A percentile compares a stretch with the other conserved stretches of the same genome.
phyloP scores from a whole-genome alignment of 768 basidiomycete genomes.

The Galerina sulciceps region DNA sequence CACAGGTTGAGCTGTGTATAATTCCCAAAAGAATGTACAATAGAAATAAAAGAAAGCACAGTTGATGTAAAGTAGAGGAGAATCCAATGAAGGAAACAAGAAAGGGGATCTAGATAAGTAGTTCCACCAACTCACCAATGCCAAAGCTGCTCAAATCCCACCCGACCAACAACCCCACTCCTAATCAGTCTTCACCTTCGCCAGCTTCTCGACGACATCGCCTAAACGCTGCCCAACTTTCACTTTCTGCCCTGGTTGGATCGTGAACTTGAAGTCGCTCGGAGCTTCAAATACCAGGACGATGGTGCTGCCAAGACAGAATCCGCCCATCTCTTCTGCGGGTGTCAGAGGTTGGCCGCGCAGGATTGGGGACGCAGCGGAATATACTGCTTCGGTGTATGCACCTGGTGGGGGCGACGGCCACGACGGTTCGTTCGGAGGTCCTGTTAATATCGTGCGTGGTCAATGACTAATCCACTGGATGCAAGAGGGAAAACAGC shows the following conservation, averaged over 20 bases:
- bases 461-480: too few relatives aligned
- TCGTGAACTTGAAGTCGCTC: constrained; percentile 73
- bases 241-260: constrained; percentile 81
- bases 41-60: background rate
- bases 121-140: background rate
- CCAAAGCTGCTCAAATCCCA: background rate
- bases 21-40: background rate
- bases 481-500: too few relatives aligned
- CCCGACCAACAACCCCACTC: background rate
- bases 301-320: constrained; percentile 93
- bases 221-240: constrained; percentile 87
- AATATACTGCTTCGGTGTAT: constrained; percentile 92
- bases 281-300: constrained; percentile 98
- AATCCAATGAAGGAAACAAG: background rate
- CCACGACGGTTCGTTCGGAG: constrained; percentile 90
- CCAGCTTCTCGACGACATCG: constrained; percentile 43
- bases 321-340: constrained; percentile 98
- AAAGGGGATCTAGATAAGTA: background rate
- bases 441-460: too few relatives aligned
- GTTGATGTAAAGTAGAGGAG: background rate
- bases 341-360: constrained; percentile 85
- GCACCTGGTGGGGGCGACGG: constrained; percentile 78
- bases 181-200: constrained; percentile 24
- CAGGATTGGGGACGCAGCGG: constrained; percentile 79
- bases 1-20: background rate